phyloP scores from a whole-genome alignment of 306 rosid species.

The Vigna angularis region DNA sequence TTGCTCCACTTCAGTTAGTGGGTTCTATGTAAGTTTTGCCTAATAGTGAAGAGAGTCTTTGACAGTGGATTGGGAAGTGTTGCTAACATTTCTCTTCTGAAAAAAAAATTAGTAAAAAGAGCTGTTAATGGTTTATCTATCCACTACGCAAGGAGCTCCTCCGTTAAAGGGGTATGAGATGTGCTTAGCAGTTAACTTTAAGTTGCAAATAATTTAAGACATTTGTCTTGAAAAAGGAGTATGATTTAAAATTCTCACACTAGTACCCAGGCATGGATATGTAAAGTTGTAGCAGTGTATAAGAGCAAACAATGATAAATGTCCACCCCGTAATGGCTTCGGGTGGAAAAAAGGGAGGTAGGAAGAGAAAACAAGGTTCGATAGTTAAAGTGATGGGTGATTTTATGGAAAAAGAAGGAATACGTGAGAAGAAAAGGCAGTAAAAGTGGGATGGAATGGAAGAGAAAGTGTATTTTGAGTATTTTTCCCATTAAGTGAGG shows the following conservation, averaged over 20 bases:
- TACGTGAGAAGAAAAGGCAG: not conserved
- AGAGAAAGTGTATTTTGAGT: not conserved
- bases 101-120: not conserved
- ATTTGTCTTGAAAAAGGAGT: not conserved
- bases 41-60: not conserved
- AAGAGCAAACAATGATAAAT: no score
- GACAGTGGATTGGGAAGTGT: not conserved
- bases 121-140: not conserved
- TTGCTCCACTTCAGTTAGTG: not conserved
- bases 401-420: not conserved
- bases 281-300: not conserved
- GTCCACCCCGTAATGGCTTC: no score
- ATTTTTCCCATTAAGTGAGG: not conserved
- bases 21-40: not conserved
- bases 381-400: not conserved
- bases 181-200: not conserved
- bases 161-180: slow-evolving; percentile 3
- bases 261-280: not conserved
- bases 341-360: no score
- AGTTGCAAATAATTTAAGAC: not conserved
- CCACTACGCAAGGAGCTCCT: not conserved
- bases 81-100: not conserved
- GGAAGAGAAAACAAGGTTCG: not conserved
- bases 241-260: not conserved
- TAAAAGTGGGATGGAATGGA: not conserved